Evolutionary conservation across 164 flowering plant species (phyloP).

Genomic region (Cinnamomum micranthum): DNA sequence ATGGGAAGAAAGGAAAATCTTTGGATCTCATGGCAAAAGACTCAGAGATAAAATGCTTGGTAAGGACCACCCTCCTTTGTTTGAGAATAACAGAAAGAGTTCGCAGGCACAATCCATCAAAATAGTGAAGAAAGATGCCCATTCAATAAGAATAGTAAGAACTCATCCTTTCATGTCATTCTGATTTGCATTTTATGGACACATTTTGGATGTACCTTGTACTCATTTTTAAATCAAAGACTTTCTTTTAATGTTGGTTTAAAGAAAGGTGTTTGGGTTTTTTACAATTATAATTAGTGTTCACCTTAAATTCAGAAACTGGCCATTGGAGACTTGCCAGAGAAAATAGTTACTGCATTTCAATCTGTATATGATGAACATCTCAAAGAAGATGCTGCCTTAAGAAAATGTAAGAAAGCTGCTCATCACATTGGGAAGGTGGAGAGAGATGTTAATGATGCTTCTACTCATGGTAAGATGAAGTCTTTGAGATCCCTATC

Average conservation of each 20-base stretch:
- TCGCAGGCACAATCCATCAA: slow-evolving; percentile 63
- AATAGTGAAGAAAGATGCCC: slow-evolving; percentile 75
- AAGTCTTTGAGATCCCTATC: slow-evolving; percentile 1
- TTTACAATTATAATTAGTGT: neutral
- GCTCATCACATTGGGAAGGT: slow-evolving; percentile 38
- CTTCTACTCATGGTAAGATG: slow-evolving; percentile 42
- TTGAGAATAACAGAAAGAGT: slow-evolving; percentile 52
- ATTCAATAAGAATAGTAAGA: slow-evolving; percentile 75
- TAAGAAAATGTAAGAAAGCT: slow-evolving; percentile 53
- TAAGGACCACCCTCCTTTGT: slow-evolving; percentile 36
- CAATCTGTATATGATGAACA: slow-evolving; percentile 63
- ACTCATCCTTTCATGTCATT: neutral
- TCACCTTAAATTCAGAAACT: slow-evolving; percentile 54
- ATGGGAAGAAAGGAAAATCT: slow-evolving; percentile 95
- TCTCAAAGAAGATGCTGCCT: slow-evolving; percentile 52
- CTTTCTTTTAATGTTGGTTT: no score
- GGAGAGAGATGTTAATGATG: slow-evolving; percentile 46
- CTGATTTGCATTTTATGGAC: no score
- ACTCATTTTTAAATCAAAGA: no score
- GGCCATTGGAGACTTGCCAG: slow-evolving; percentile 78
- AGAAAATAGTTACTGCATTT: slow-evolving; percentile 74
- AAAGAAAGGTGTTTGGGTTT: no score
- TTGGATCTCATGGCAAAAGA: slow-evolving; percentile 82
- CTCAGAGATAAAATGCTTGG: slow-evolving; percentile 77
- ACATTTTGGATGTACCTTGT: no score